These are phyloP conservation scores for Yamadazyma triangularis DNA, from an alignment of 1,139 yeast genomes.

Conservation along the genomic window DNA sequence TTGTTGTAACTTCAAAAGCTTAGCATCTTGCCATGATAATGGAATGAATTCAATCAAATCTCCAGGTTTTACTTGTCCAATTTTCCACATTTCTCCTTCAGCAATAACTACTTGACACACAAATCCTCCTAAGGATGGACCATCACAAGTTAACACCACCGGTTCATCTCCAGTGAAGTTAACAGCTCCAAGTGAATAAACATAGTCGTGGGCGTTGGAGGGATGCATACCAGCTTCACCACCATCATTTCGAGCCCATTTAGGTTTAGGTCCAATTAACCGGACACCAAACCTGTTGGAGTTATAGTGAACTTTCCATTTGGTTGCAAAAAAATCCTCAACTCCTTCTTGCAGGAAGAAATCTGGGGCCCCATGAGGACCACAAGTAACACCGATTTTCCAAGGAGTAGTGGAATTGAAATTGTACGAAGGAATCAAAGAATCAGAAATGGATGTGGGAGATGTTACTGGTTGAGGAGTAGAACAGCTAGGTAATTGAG, in stretches of 20 bases:
- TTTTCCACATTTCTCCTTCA: slow-evolving; percentile 97
- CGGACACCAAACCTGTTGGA: slow-evolving; percentile 96
- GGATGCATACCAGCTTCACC: slow-evolving; percentile 99
- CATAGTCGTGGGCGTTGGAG: slow-evolving; percentile 95
- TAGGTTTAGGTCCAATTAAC: slow-evolving; percentile 91
- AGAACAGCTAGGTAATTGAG: slow-evolving; percentile 61
- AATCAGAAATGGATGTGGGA: slow-evolving; percentile 54
- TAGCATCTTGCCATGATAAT: slow-evolving; percentile 63
- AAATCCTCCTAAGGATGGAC: slow-evolving; percentile 96
- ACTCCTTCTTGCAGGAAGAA: slow-evolving; percentile 78
- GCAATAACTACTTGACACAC: slow-evolving; percentile 95
- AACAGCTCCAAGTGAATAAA: slow-evolving; percentile 92
- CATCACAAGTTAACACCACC: slow-evolving; percentile 93
- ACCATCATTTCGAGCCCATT: slow-evolving; percentile 96
- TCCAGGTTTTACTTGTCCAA: slow-evolving; percentile 96
- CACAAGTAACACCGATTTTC: slow-evolving; percentile 91
- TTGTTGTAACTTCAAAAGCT: slow-evolving; percentile 55
- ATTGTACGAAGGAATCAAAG: slow-evolving; percentile 54
- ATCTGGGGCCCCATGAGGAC: slow-evolving; percentile 97
- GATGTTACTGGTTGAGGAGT: slow-evolving; percentile 67
- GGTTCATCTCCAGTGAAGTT: slow-evolving; percentile 99
- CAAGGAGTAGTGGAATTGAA: slow-evolving; percentile 50
- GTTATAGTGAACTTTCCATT: slow-evolving; percentile 95
- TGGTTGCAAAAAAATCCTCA: slow-evolving; percentile 63
- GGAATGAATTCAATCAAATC: slow-evolving; percentile 80